Evolutionary conservation across 129 eudicot species (phyloP).

Genomic region (Deinandra increscens): DNA sequence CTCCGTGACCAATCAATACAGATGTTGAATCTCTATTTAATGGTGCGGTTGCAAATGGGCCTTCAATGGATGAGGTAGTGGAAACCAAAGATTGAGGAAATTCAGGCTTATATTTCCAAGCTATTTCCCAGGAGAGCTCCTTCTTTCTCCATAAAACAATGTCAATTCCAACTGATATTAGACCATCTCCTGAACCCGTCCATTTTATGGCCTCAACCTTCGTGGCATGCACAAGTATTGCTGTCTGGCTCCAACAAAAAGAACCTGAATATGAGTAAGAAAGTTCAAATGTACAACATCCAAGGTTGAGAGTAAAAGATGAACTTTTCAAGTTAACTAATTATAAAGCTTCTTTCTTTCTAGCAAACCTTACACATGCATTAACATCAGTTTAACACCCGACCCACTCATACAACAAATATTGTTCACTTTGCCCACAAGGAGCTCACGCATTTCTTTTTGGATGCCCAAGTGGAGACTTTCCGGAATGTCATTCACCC

Average conservation of each 20-base stretch:
- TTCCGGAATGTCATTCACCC: no score
- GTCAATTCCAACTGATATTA: slow-evolving; percentile 70
- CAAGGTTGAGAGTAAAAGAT: slow-evolving; percentile 24
- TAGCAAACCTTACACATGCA: not conserved
- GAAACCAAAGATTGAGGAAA: slow-evolving; percentile 69
- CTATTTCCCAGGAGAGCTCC: slow-evolving; percentile 67
- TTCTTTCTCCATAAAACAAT: slow-evolving; percentile 78
- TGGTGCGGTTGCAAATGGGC: slow-evolving; percentile 72
- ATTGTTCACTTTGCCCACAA: no score
- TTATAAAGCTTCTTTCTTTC: slow-evolving; percentile 17
- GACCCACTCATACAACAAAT: no score
- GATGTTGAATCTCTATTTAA: slow-evolving; percentile 36
- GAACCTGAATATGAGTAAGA: slow-evolving; percentile 97
- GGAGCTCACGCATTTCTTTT: no score
- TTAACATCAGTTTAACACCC: not conserved
- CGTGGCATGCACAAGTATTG: slow-evolving; percentile 59
- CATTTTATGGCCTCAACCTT: slow-evolving; percentile 68
- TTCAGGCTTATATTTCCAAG: slow-evolving; percentile 65
- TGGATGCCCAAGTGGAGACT: no score
- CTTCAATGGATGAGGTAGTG: slow-evolving; percentile 69
- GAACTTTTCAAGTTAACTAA: slow-evolving; percentile 6
- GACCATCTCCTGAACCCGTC: slow-evolving; percentile 93
- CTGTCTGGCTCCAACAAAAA: slow-evolving; percentile 99
- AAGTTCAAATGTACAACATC: slow-evolving; percentile 48
- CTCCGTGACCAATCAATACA: slow-evolving; percentile 49